Conservation (phyloP, 129 eudicot species). For the Arctium minus region DNA sequence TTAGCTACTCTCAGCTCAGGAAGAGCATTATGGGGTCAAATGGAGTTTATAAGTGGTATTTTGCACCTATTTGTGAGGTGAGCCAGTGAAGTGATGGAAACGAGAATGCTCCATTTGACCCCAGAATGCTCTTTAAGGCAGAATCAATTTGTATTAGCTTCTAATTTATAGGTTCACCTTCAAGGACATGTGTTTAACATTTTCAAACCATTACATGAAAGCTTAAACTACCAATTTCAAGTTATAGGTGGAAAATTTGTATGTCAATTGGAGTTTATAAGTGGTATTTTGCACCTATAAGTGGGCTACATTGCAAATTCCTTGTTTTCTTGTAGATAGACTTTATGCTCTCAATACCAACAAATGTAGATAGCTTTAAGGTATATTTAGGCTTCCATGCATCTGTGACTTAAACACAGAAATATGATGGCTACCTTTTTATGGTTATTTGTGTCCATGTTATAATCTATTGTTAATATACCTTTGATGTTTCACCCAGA, state of each 20-base stretch:
- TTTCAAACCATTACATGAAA: neutral
- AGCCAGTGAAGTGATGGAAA: neutral
- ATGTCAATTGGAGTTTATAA: neutral
- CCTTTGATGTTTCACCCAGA: neutral
- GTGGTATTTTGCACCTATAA: neutral
- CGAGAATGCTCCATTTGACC: neutral
- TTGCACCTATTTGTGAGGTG: neutral
- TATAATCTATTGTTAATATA: neutral
- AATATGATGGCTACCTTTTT: neutral
- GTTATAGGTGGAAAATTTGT: neutral
- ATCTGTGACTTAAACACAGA: neutral
- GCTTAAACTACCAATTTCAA: neutral
- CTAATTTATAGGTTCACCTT: neutral
- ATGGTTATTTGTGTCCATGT: neutral
- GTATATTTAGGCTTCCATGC: neutral
- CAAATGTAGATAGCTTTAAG: neutral
- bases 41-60: neutral
- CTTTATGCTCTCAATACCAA: neutral
- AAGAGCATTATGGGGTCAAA: neutral
- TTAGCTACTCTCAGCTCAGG: neutral
- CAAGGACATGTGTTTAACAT: neutral
- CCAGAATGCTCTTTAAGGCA: neutral
- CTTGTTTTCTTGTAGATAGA: neutral
- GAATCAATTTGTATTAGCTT: neutral
- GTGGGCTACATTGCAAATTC: neutral